These are phyloP conservation scores for Hypsizygus marmoreus DNA, from an alignment of 768 basidiomycete genomes.

Conservation along the genomic window DNA sequence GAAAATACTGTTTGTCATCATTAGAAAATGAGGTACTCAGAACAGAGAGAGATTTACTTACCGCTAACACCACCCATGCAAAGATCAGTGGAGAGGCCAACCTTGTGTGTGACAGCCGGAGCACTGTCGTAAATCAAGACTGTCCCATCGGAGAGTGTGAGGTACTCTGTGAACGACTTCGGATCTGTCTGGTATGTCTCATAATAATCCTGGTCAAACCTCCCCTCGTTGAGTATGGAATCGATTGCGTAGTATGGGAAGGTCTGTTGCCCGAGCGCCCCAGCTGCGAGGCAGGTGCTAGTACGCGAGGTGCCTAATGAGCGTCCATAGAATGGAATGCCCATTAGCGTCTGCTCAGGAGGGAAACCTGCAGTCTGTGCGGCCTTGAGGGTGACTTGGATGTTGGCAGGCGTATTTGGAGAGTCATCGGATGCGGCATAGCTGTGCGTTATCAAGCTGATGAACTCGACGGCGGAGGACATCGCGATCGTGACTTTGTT, in stretches of 20 bases:
- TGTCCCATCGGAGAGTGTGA: no score
- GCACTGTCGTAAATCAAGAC: no score
- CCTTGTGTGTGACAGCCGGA: no score
- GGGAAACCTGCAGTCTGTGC: slow-evolving; percentile 10
- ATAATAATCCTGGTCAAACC: no score
- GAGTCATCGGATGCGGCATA: slow-evolving; percentile 1
- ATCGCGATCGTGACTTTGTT: slow-evolving; percentile 9
- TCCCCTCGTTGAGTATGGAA: neutral
- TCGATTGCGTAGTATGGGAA: slow-evolving; percentile 13
- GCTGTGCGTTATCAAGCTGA: slow-evolving; percentile 1
- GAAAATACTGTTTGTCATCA: no score
- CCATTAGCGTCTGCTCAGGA: slow-evolving; percentile 1
- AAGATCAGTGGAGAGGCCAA: no score
- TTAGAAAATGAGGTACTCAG: no score
- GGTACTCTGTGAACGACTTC: no score
- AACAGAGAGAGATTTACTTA: no score
- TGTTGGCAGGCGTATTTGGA: neutral
- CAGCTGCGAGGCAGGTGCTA: slow-evolving; percentile 1
- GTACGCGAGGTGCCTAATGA: neutral
- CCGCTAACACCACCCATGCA: no score
- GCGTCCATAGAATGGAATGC: slow-evolving; percentile 10
- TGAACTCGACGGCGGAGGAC: neutral
- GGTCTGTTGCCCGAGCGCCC: slow-evolving; percentile 9
- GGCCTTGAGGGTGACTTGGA: slow-evolving; percentile 2
- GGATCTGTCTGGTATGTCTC: neutral